Percentiles rank a stretch among this genome's conserved stretches.
phyloP scores from a whole-genome alignment of 2,329 filamentous ascomycete species.

The Fusarium pseudonygamai region DNA sequence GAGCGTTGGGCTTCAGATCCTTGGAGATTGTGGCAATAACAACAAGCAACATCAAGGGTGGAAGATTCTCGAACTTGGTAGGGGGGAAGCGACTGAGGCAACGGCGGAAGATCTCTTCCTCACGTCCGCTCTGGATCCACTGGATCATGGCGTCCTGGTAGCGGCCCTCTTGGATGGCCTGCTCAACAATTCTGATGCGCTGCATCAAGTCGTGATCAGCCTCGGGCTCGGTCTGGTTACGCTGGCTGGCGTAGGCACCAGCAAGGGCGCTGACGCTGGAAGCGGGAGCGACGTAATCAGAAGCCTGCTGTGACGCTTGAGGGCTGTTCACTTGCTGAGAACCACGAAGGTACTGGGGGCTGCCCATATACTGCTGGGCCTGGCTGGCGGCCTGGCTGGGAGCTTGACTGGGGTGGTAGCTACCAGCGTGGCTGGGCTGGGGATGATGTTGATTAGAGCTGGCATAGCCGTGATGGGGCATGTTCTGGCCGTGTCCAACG shows the following conservation, averaged over 20 bases:
- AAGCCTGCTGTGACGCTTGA: conserved; percentile 46
- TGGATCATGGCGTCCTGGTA: conserved; percentile 71
- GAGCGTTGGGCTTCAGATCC: conserved; percentile 62
- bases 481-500: conserved; percentile 33
- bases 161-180: conserved; percentile 68
- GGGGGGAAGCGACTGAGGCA: conserved; percentile 52
- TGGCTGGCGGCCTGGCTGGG: conserved; percentile 48
- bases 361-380: conserved; percentile 47
- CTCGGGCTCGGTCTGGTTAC: conserved; percentile 49
- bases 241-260: conserved; percentile 49
- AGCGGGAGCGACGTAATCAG: conserved; percentile 47
- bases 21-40: conserved; percentile 71
- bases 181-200: conserved; percentile 67
- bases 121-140: conserved; percentile 72
- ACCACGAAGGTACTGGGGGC: conserved; percentile 51
- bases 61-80: conserved; percentile 62
- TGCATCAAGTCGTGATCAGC: conserved; percentile 62
- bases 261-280: conserved; percentile 49
- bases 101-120: conserved; percentile 69
- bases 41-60: conserved; percentile 70
- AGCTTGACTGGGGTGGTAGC: conserved; percentile 48
- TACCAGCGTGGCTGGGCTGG: conserved; percentile 46
- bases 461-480: conserved; percentile 44
- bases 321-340: conserved; percentile 48
- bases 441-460: conserved; percentile 35